Base-by-base conservation (phyloP, 2,329 filamentous ascomycete species). In the Venturia effusa region DNA sequence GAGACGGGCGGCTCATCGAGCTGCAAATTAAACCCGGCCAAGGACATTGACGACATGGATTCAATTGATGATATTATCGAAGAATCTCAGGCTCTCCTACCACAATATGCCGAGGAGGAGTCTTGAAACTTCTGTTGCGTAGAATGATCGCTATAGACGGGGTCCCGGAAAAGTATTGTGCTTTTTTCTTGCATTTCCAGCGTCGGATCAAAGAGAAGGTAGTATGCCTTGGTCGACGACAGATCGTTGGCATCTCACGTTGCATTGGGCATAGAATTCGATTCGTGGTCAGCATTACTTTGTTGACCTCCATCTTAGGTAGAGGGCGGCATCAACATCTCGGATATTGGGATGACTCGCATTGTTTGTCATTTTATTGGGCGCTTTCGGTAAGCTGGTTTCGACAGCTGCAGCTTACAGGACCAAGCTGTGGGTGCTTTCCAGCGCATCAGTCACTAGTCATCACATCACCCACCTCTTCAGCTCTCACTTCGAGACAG, bases 401-500 rank as follows among this genome's bases (percentile, higher is more conserved):
- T 54, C 48, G 48, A 54, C 10, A 34, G 27, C 51, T 55, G 51
- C 51, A 55, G 51, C 30, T 55, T n/a, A 32, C 13, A 24, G 45
- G 51, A 32, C 51, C 51, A 55, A 34, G 51, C 51, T 55, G 51
- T 34, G 19, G 30, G 51, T 34, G 34, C 30, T 32, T 34, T 55
- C n/a, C 51, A 55, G 27, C 51, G 51, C 51, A 55, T 55, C 34
- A 34, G 51, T 55, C 51, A 55, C 51, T 55, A 55, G 51, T 55
- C 51, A 55, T 30, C 51, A 55, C 30, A 34, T 34, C 51, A 55
- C 34, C 51, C 51, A 55, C 34, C 51, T 55, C 51, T 55, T 30
- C 51, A 30, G 27, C 30, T 34, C 30, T 55, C 27, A 34, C 19
- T 13, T 34, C 32, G 4, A 55, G 51, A 34, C 11, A 55, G 51